Evolutionary conservation across 345 rosid genomes (phyloP).

Genomic region (Populus nigra): DNA sequence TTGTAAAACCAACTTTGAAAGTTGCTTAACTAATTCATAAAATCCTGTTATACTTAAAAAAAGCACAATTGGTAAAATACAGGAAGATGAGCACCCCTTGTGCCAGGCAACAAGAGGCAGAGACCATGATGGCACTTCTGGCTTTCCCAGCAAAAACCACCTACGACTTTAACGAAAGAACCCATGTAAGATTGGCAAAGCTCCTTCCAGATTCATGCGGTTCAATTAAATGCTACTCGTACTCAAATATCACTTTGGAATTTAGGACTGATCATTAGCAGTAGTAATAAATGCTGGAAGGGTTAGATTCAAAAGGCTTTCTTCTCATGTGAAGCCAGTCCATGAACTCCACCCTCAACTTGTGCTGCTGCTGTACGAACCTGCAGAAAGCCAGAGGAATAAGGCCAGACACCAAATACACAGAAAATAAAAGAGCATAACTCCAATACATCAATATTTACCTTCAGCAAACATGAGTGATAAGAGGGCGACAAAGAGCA

Average conservation of each 20-base stretch:
- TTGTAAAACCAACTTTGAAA: too few species aligned
- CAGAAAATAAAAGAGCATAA: background rate
- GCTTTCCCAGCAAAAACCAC: background rate
- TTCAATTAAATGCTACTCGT: background rate
- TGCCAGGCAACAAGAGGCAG: background rate
- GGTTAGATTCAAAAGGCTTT: constrained; percentile 44
- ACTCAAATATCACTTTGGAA: background rate
- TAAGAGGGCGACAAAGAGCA: background rate
- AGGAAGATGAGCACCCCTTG: background rate
- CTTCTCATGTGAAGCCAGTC: constrained; percentile 71
- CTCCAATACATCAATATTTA: background rate
- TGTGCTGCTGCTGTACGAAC: constrained; percentile 92
- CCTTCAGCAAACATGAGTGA: background rate
- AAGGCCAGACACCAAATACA: background rate
- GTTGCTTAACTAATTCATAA: background rate
- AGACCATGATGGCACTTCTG: background rate
- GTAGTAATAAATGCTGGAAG: background rate
- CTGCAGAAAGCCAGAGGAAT: constrained; percentile 33
- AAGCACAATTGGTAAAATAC: background rate
- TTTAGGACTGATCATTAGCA: background rate
- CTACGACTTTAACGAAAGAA: background rate
- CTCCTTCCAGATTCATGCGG: background rate
- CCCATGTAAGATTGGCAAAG: background rate
- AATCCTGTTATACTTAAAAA: background rate
- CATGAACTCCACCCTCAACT: constrained; percentile 83